Evolutionary conservation across 2,329 filamentous ascomycete genomes (phyloP).

Genomic region (Botrytis galanthina): DNA sequence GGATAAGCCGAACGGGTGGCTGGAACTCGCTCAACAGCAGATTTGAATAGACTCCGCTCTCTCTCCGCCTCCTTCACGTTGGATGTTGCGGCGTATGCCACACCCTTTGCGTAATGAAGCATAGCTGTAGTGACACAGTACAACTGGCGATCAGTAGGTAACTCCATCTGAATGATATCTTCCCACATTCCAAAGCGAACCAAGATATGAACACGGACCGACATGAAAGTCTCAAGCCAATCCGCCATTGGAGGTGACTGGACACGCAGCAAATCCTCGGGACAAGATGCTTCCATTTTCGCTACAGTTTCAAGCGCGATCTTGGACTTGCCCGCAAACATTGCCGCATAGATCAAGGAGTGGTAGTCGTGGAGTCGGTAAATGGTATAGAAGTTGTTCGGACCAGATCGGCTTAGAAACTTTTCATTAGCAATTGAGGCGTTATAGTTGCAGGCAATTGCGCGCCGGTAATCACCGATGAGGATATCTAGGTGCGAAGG

Average conservation of each 20-base stretch:
- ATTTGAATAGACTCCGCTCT: constrained; percentile 51
- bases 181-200: constrained; percentile 73
- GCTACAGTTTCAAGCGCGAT: constrained; percentile 60
- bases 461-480: constrained; percentile 66
- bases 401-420: constrained; percentile 57
- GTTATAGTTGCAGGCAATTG: constrained; percentile 63
- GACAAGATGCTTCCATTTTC: constrained; percentile 59
- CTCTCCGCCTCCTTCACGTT: constrained; percentile 53
- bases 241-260: constrained; percentile 73
- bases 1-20: constrained; percentile 64
- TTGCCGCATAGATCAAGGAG: constrained; percentile 72
- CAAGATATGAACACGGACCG: constrained; percentile 65
- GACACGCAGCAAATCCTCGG: constrained; percentile 61
- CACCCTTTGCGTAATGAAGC: constrained; percentile 63
- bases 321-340: constrained; percentile 67
- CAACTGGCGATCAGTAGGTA: constrained; percentile 58
- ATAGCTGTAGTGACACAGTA: constrained; percentile 71
- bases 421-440: constrained; percentile 68
- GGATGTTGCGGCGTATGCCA: constrained; percentile 62
- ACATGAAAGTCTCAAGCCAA: constrained; percentile 71
- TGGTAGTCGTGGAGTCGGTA: constrained; percentile 75
- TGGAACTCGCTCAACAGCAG: constrained; percentile 53
- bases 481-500: constrained; percentile 74
- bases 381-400: constrained; percentile 71
- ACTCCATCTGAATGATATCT: constrained; percentile 55